Evolutionary conservation across 257 asterid species (phyloP).

Genomic region (Primulina tabacum): DNA sequence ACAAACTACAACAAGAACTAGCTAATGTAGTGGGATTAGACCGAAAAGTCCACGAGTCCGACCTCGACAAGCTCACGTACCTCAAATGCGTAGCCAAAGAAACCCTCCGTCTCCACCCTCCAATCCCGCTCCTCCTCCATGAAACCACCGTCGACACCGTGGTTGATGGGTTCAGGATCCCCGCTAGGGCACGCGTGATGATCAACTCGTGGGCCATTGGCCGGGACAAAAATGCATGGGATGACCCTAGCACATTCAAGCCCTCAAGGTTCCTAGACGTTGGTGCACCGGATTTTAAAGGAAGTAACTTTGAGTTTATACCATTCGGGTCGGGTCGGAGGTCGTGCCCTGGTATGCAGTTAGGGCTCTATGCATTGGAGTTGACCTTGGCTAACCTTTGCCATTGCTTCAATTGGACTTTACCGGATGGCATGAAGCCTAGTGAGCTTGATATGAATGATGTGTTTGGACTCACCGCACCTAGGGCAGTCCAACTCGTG

Average conservation of each 20-base stretch:
- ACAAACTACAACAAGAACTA: conserved; percentile 36
- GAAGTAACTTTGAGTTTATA: conserved; percentile 20
- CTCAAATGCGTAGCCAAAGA: conserved; percentile 39
- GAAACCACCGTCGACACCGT: conserved; percentile 27
- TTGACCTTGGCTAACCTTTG: conserved; percentile 34
- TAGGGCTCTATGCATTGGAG: conserved; percentile 34
- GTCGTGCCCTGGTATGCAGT: conserved; percentile 37
- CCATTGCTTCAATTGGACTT: conserved; percentile 30
- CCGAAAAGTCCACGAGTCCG: conserved; percentile 32
- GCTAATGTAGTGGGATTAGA: conserved; percentile 25
- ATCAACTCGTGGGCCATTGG: conserved; percentile 36
- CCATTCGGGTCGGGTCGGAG: conserved; percentile 47
- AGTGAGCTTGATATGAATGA: conserved; percentile 35
- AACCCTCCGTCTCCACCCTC: conserved; percentile 48
- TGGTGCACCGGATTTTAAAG: conserved; percentile 33
- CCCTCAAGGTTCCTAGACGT: conserved; percentile 24
- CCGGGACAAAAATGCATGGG: conserved; percentile 24
- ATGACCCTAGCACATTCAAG: conserved; percentile 22
- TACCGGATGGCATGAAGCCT: conserved; percentile 29
- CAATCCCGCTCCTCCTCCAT: conserved; percentile 42
- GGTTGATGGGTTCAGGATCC: too few species aligned
- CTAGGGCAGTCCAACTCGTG: not conserved
- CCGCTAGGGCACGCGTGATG: conserved; percentile 30
- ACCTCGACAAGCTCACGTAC: conserved; percentile 31
- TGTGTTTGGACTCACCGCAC: conserved; percentile 37